Base-by-base conservation (phyloP, 75 land plant genomes). In the Selaginella tamariscina region DNA sequence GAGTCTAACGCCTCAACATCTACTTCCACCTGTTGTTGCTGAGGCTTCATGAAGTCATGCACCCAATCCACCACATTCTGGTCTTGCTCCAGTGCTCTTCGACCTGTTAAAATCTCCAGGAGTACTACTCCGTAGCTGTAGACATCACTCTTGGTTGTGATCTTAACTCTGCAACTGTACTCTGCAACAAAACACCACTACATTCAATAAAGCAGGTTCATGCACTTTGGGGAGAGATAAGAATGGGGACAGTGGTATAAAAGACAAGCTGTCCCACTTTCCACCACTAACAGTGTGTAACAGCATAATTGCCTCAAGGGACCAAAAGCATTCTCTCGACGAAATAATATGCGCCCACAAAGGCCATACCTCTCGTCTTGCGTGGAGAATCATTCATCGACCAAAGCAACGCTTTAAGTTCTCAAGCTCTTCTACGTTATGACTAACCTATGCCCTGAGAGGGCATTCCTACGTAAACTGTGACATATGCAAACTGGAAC, bases 1-100 rank as follows among this genome's bases (percentile, higher is more conserved):
- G 69, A 59, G 32, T 85, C 84, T 11, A 85, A 72, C 55, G 83
- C 88, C 32, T 39, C 49, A 5, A 39, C 49, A 5, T 15, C 11
- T 5, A 39, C 11, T 15, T 39, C 11, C 11, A 5, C 11, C 49
- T 39, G 49, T 15, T 39, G 49, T 39, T 39, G 49, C 49, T 39
- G 49, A 5, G 11, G 49, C 49, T 5, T 15, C 49, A 39, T 39
- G 11, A 39, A 15, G 5, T 15, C 49, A 15, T 39, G 49, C 11
- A 39, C 49, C 49, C 49, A 39, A 39, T 39, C 49, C 11, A 39
- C 49, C 11, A 39, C 49, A 15, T 39, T 39, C 49, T 39, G 5
- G 49, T 39, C 49, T 39, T 39, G 49, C 49, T 39, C 49, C 49
- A 39, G 49, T 39, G 49, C 49, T 39, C 49, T 5, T 5, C 49